Conservation (phyloP, 2,329 filamentous ascomycete genomes). For the Diplodia seriata region DNA sequence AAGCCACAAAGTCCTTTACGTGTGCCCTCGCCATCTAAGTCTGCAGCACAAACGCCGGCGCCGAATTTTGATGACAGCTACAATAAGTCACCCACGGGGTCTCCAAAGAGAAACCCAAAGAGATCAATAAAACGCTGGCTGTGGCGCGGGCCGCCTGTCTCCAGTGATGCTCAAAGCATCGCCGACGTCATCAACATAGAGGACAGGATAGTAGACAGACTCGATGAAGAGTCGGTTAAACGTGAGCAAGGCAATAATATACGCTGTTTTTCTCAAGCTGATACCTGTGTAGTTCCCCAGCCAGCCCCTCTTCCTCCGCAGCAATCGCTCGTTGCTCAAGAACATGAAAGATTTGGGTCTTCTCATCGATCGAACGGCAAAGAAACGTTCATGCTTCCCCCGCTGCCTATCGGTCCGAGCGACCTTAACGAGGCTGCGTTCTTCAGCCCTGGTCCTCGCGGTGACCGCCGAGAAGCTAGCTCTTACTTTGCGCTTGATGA, state of each 20-base stretch:
- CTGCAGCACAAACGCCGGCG: not conserved
- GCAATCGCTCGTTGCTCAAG: not conserved
- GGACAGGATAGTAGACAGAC: not conserved
- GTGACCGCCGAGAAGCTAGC: conserved; percentile 2
- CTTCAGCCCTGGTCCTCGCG: not conserved
- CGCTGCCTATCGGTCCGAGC: not conserved
- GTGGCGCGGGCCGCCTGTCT: conserved; percentile 3
- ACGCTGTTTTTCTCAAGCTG: not conserved
- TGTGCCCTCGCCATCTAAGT: not conserved
- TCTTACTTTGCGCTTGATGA: conserved; percentile 14
- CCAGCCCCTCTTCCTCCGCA: not conserved
- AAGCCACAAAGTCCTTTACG: not conserved
- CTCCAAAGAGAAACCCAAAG: not conserved
- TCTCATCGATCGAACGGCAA: not conserved
- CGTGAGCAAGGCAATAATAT: not conserved
- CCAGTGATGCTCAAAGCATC: conserved; percentile 26
- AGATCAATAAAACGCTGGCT: conserved; percentile 22
- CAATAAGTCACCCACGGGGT: not conserved
- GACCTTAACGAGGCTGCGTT: not conserved
- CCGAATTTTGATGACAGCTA: not conserved
- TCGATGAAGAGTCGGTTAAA: not conserved
- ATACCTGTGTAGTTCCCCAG: not conserved
- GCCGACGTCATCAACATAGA: conserved; percentile 7
- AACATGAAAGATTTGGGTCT: not conserved
- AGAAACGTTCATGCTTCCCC: not conserved